Percentiles rank a stretch among this genome's conserved stretches.
These are phyloP conservation scores for Pholiota microspora DNA, from an alignment of 768 basidiomycete genomes.

Conservation along the genomic window DNA sequence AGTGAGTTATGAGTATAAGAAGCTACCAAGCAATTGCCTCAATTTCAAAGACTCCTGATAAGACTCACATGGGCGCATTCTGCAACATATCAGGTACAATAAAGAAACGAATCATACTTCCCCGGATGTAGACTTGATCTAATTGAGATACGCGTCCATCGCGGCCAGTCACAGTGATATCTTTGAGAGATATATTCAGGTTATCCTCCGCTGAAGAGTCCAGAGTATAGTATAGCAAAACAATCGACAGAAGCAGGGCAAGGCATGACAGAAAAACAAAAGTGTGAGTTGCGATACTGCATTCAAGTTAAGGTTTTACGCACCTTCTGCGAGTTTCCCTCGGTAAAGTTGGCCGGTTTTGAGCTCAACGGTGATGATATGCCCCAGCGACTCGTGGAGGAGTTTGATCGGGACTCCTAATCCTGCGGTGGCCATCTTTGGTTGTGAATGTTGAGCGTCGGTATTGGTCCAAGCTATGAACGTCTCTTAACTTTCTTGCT, in stretches of 20 bases:
- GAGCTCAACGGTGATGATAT: conserved; percentile 96
- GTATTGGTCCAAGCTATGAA: neutral
- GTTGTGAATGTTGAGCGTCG: conserved; percentile 21
- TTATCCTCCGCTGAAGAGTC: conserved; percentile 86
- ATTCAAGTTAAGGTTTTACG: conserved; percentile 21
- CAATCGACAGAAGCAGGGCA: neutral
- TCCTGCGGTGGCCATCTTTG: conserved; percentile 51
- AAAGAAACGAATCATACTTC: conserved; percentile 97
- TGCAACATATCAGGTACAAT: conserved; percentile 99
- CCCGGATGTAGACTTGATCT: conserved; percentile 98
- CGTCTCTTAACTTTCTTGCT: conserved; percentile 8
- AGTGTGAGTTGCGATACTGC: conserved; percentile 10
- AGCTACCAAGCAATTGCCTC: neutral
- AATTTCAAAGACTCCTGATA: neutral
- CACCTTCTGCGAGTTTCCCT: conserved; percentile 96
- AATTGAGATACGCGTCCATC: conserved; percentile 98
- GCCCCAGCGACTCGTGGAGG: conserved; percentile 93
- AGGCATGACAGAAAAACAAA: conserved; percentile 14
- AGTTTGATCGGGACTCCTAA: conserved; percentile 96
- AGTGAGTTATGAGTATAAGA: conserved; percentile 5
- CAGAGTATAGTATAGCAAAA: neutral
- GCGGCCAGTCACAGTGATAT: conserved; percentile 96
- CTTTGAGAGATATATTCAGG: conserved; percentile 92
- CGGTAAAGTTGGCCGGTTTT: conserved; percentile 97
- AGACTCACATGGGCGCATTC: conserved; percentile 89